A percentile compares a stretch with the other conserved stretches of the same genome.
Conservation (phyloP, 345 rosid genomes). For the Euphorbia peplus region DNA sequence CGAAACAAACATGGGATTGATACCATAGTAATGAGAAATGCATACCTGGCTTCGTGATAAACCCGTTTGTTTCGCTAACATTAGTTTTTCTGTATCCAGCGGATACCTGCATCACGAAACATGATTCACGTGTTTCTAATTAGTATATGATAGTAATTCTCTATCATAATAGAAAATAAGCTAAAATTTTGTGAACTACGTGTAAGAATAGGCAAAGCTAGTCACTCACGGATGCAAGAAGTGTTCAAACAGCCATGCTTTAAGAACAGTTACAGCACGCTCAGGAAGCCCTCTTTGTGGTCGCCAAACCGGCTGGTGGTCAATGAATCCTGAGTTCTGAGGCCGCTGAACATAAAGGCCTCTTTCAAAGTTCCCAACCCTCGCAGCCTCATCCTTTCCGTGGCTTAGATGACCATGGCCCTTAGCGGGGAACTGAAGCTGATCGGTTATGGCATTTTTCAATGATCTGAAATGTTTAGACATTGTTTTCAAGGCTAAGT, state of each 20-base stretch:
- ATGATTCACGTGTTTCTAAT: neutral
- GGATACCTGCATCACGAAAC: constrained; percentile 25
- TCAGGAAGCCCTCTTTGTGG: constrained; percentile 34
- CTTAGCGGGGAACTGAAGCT: constrained; percentile 15
- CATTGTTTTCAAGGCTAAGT: constrained; percentile 14
- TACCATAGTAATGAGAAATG: neutral
- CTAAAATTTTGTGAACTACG: neutral
- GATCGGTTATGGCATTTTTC: constrained; percentile 22
- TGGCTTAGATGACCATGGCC: neutral
- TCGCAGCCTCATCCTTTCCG: neutral
- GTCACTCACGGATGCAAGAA: constrained; percentile 33
- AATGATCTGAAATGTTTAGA: constrained; percentile 24
- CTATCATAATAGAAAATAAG: neutral
- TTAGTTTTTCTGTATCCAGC: constrained; percentile 24
- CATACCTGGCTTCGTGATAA: constrained; percentile 32
- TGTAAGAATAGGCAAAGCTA: neutral
- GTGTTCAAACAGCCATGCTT: constrained; percentile 32
- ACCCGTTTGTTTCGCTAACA: constrained; percentile 31
- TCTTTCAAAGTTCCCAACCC: constrained; percentile 11
- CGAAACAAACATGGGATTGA: no score
- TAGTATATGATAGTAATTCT: neutral
- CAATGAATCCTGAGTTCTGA: constrained; percentile 12
- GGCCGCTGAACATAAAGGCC: neutral
- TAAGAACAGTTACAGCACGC: constrained; percentile 29
- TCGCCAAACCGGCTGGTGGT: constrained; percentile 28